Evolutionary conservation across 441 rosid genomes (phyloP).

Genomic region (Syzygium syzygioides): DNA sequence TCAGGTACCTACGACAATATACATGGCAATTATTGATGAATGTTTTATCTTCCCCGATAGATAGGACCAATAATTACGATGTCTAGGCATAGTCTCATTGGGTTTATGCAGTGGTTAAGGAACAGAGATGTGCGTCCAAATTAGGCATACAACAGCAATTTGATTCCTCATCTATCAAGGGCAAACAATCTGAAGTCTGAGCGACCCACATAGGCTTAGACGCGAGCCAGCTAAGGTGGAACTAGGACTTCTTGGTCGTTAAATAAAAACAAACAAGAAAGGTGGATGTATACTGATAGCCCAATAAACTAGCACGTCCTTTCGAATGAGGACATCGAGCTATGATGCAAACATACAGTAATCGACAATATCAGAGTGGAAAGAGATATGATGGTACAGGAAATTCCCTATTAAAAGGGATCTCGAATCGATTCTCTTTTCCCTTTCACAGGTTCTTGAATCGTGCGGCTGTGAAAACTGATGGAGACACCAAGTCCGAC

Average conservation of each 20-base stretch:
- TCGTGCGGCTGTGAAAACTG: constrained; percentile 29
- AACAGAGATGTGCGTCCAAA: not conserved
- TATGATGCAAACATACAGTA: not conserved
- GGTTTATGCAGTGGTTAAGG: not conserved
- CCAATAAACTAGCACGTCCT: not conserved
- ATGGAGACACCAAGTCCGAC: constrained; percentile 17
- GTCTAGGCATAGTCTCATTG: not conserved
- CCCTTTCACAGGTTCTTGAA: constrained; percentile 16
- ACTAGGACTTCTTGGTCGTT: not conserved
- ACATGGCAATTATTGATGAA: not conserved
- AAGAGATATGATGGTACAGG: not conserved
- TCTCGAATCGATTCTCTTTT: not conserved
- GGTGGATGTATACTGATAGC: not conserved
- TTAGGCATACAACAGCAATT: not conserved
- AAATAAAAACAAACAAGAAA: not conserved
- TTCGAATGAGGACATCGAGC: not conserved
- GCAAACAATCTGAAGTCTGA: not conserved
- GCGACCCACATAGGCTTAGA: not conserved
- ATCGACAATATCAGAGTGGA: not conserved
- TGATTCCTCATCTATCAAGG: not conserved
- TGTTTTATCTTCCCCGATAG: not conserved
- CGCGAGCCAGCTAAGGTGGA: not conserved
- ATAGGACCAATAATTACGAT: not conserved
- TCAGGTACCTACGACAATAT: constrained; percentile 12
- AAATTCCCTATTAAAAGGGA: not conserved